Conservation (phyloP, 225 moss, liverwort and hornwort genomes). For the Physcomitrium patens region DNA sequence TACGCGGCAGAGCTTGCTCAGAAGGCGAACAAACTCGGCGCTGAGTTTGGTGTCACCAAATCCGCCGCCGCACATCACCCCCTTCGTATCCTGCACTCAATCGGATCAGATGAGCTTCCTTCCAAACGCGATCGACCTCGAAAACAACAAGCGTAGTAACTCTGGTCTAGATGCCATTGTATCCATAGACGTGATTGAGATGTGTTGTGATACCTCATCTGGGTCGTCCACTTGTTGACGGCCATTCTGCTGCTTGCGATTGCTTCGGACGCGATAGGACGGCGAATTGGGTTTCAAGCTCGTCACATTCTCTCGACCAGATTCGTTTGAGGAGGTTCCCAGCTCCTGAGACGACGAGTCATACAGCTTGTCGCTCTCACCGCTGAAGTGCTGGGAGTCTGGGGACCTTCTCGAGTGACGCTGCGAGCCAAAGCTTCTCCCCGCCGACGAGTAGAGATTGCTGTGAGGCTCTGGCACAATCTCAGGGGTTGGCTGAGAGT, state of each 20-base stretch:
- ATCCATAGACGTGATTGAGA: no score
- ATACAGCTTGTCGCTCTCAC: constrained; percentile 11
- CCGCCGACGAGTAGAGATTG: constrained; percentile 41
- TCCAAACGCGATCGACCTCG: no score
- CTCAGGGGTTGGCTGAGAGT: constrained; percentile 22
- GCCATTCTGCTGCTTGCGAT: background rate
- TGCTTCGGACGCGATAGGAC: constrained; percentile 5
- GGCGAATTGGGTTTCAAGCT: background rate
- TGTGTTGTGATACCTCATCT: background rate
- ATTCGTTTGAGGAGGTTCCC: constrained; percentile 37
- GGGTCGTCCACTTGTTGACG: background rate
- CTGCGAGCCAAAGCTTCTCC: constrained; percentile 2
- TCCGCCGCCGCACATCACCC: constrained; percentile 49
- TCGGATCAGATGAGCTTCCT: background rate
- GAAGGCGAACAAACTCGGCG: constrained; percentile 45
- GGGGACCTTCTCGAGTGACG: constrained; percentile 24
- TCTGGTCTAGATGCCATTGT: no score
- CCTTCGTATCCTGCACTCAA: constrained; percentile 43
- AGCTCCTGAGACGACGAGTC: constrained; percentile 27
- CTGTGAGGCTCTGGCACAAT: constrained; percentile 28
- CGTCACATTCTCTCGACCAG: constrained; percentile 15
- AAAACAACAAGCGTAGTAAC: no score
- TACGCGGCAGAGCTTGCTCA: constrained; percentile 57
- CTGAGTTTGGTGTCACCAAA: constrained; percentile 40
- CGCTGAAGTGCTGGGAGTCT: constrained; percentile 23